Conservation (phyloP, 768 basidiomycete species). For the Kwoniella newhampshirensis region DNA sequence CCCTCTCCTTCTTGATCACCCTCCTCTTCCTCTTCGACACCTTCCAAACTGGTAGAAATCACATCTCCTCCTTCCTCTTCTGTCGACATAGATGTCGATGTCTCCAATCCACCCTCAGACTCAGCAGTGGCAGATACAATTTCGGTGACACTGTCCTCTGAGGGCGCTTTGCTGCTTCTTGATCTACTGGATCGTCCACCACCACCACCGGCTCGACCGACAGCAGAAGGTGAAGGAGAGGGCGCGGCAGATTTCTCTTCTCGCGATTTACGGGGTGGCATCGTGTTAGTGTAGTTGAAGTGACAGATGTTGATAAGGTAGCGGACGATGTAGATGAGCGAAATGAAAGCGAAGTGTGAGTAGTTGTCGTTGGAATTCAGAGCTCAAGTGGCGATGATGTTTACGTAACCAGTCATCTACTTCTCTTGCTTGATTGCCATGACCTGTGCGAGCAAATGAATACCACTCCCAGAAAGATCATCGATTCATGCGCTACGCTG, state of each 20-base stretch:
- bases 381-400: too few species aligned
- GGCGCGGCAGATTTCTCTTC: constrained; percentile 45
- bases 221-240: constrained; percentile 42
- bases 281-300: constrained; percentile 9
- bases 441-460: too few species aligned
- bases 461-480: too few species aligned
- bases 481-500: too few species aligned
- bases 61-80: not conserved
- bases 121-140: constrained; percentile 7
- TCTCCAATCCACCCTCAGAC: constrained; percentile 12
- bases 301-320: too few species aligned
- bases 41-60: too few species aligned
- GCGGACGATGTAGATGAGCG: too few species aligned
- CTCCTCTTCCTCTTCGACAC: constrained; percentile 10
- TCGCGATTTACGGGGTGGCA: constrained; percentile 39
- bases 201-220: constrained; percentile 2
- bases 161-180: constrained; percentile 18
- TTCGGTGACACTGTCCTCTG: constrained; percentile 15
- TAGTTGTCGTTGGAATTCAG: too few species aligned
- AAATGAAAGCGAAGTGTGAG: too few species aligned
- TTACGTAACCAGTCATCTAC: too few species aligned
- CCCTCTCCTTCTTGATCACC: constrained; percentile 16
- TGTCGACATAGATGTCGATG: too few species aligned
- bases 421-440: too few species aligned
- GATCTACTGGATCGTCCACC: constrained; percentile 11